phyloP scores from a whole-genome alignment of 495 filamentous ascomycete genomes.

The Aspergillus diversus region DNA sequence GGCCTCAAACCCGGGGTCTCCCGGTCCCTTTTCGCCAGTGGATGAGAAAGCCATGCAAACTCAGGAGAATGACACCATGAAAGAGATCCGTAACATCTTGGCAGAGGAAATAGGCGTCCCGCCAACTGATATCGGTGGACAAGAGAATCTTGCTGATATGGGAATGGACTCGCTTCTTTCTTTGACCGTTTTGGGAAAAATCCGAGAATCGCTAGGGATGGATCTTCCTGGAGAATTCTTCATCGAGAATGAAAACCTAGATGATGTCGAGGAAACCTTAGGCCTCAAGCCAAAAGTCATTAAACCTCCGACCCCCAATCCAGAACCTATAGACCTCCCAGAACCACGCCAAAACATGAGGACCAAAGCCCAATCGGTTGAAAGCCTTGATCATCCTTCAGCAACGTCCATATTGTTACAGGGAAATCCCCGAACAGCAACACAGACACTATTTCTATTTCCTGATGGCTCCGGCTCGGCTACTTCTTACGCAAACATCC shows the following conservation, averaged over 20 bases:
- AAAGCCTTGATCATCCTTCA: constrained; percentile 35
- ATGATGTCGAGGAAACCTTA: constrained; percentile 53
- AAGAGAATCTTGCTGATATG: constrained; percentile 49
- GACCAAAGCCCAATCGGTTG: constrained; percentile 19
- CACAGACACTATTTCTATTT: constrained; percentile 39
- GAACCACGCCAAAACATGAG: constrained; percentile 25
- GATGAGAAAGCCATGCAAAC: constrained; percentile 39
- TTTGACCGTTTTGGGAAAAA: constrained; percentile 50
- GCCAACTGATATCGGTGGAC: constrained; percentile 58
- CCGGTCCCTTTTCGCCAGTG: constrained; percentile 35
- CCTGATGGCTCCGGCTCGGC: constrained; percentile 41
- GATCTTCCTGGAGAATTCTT: constrained; percentile 61
- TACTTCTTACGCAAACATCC: constrained; percentile 62
- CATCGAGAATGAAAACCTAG: constrained; percentile 61
- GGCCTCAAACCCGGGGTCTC: constrained; percentile 40
- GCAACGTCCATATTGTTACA: constrained; percentile 52
- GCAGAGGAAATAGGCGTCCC: constrained; percentile 70
- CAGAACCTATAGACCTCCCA: constrained; percentile 29
- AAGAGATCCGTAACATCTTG: constrained; percentile 59
- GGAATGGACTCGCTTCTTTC: constrained; percentile 60
- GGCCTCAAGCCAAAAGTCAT: constrained; percentile 42
- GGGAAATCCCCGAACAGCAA: constrained; percentile 37
- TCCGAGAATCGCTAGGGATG: constrained; percentile 57
- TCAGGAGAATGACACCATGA: constrained; percentile 52
- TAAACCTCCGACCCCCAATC: constrained; percentile 21